Conservation (phyloP, 2,329 filamentous ascomycete genomes). For the Pezicula neosporulosa region DNA sequence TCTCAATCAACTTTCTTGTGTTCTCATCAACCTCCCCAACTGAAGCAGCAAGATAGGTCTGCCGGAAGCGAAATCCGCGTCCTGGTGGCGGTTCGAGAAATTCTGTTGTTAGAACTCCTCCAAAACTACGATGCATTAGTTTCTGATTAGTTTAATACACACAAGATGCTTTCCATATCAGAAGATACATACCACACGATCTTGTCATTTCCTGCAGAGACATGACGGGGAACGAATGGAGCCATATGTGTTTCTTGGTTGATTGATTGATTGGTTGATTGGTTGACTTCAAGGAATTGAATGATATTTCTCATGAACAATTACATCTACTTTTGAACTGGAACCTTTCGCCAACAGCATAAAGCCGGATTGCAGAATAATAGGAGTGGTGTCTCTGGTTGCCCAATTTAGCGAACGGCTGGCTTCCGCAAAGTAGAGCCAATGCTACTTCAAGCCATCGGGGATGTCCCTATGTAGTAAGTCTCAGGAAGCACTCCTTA, state of each 20-base stretch:
- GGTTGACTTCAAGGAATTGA: background rate
- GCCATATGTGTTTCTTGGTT: background rate
- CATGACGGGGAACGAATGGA: background rate
- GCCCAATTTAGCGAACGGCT: too few relatives aligned
- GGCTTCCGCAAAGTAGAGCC: too few relatives aligned
- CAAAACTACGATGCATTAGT: constrained; percentile 14
- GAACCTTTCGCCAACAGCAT: too few relatives aligned
- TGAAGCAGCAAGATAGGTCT: constrained; percentile 17
- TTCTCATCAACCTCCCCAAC: constrained; percentile 5
- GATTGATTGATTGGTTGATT: too few relatives aligned
- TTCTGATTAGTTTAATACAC: background rate
- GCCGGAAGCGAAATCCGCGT: constrained; percentile 22
- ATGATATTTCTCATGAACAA: too few relatives aligned
- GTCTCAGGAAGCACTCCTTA: background rate
- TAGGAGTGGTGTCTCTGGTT: too few relatives aligned
- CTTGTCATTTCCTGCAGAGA: background rate
- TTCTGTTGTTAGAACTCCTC: constrained; percentile 18
- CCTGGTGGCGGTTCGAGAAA: constrained; percentile 27
- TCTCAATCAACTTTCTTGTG: constrained; percentile 10
- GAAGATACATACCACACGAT: background rate
- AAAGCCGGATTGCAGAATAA: too few relatives aligned
- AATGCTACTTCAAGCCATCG: too few relatives aligned
- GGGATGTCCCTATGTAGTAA: background rate
- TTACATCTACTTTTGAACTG: too few relatives aligned
- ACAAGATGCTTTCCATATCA: too few relatives aligned